Evolutionary conservation across 1,139 yeast species (phyloP).

Genomic region (Geotrichum cucujoidarum): DNA sequence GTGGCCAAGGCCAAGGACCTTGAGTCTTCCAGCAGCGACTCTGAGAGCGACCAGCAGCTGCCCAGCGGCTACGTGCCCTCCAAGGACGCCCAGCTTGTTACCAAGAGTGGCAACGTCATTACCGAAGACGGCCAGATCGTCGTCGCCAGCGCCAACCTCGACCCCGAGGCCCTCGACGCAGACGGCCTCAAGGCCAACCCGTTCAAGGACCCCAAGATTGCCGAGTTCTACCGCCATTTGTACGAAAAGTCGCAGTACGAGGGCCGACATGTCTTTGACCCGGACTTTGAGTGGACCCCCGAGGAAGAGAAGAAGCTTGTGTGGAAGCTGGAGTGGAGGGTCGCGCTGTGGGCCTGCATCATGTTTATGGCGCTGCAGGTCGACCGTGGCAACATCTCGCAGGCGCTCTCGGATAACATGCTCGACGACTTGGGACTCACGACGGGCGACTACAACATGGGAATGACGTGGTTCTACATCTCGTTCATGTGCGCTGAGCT

Average conservation of each 20-base stretch:
- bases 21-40: conserved; percentile 1
- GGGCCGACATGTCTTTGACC: conserved; percentile 45
- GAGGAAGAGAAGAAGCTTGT: conserved; percentile 44
- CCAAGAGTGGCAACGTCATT: conserved; percentile 23
- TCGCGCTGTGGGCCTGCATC: conserved; percentile 45
- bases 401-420: conserved; percentile 49
- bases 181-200: conserved; percentile 11
- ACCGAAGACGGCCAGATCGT: conserved; percentile 24
- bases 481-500: conserved; percentile 48
- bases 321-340: conserved; percentile 43
- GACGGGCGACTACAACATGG: conserved; percentile 48
- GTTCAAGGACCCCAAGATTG: conserved; percentile 41
- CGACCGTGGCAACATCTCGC: conserved; percentile 48
- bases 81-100: conserved; percentile 15
- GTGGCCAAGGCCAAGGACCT: not conserved
- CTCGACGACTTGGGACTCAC: conserved; percentile 43
- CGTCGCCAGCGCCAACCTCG: not conserved
- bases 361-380: conserved; percentile 50
- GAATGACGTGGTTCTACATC: conserved; percentile 43
- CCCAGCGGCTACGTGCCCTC: conserved; percentile 3
- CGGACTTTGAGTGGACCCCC: conserved; percentile 44
- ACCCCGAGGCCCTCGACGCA: not conserved
- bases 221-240: conserved; percentile 39
- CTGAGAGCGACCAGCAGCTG: not conserved
- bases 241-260: conserved; percentile 46